Evolutionary conservation across 2,329 filamentous ascomycete species (phyloP), one percentile per base, ranked within the genome.

Genomic region (Alternaria arborescens): DNA sequence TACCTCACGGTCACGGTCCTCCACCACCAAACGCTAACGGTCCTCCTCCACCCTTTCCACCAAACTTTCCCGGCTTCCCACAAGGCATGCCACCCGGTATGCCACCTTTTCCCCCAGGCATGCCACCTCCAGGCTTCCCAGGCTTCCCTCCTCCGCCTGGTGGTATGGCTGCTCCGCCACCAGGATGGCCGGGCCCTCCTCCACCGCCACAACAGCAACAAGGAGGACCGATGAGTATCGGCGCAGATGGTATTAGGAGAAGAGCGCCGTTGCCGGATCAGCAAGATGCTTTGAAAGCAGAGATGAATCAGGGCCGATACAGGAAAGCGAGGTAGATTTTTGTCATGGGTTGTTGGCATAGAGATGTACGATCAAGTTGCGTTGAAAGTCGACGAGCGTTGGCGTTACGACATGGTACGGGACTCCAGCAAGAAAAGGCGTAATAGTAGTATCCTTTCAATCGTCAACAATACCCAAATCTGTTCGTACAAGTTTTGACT

Each of bases 201-300:
- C 58, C 55, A 16, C 74, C 74, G 76, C 43, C 77, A 24, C 34
- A 40, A 20, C 57, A 60, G 10, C 62, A 63, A 41, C 76, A 62
- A 18, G 56, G 44, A 71, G 75, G 62, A 10, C 54, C 65, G 6
- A 62, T 57, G n/a, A 64, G 43, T 22, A 44, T 57, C 12, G 65
- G 43, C 22, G 48, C 34, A 16, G 56, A 52, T 43, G 58, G 58
- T 4, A 76, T 76, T 46, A 76, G 71, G 24, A 76, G 59, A 67
- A 81, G 89, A 62, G 91, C 86, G 6, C 92, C 91, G 8, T 79
- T 97, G 43, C 93, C 93, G 0, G 94, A 91, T 74, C 93, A 96
- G 79, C 88, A 91, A 73, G 93, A 95, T 75, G 94, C 91, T 69
- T 79, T 96, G 69, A 87, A 89, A 68, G 87, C 90, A 77, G 91